A percentile compares a stretch with the other conserved stretches of the same genome.
Conservation (phyloP, 352 stramenopile genomes). For the Phytophthora hibernalis region DNA sequence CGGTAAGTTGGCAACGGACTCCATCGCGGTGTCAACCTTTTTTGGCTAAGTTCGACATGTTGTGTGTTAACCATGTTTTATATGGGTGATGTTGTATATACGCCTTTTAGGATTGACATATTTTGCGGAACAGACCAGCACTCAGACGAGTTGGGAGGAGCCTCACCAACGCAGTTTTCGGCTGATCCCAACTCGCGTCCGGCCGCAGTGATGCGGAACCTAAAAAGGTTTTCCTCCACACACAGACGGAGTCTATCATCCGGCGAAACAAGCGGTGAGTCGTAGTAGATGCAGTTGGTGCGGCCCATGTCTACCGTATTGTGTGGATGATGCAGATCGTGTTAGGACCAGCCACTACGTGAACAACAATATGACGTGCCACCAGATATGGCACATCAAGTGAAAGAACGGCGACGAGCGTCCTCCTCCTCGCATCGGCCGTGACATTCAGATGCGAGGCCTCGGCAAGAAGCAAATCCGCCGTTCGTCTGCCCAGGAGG, state of each 20-base stretch:
- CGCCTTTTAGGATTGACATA: slow-evolving; percentile 11
- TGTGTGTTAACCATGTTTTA: slow-evolving; percentile 14
- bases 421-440: not conserved
- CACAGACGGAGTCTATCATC: slow-evolving; percentile 2
- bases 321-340: not conserved
- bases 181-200: too few species aligned
- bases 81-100: slow-evolving; percentile 12
- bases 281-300: not conserved
- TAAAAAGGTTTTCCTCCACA: not conserved
- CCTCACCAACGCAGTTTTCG: too few species aligned
- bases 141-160: too few species aligned
- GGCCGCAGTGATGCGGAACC: slow-evolving; percentile 6
- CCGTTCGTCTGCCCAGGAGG: not conserved
- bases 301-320: not conserved
- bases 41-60: slow-evolving; percentile 19
- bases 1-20: slow-evolving; percentile 4
- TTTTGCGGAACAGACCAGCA: slow-evolving; percentile 15
- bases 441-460: slow-evolving; percentile 5
- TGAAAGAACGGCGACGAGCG: slow-evolving; percentile 5
- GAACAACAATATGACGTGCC: slow-evolving; percentile 10
- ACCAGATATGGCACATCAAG: slow-evolving; percentile 14
- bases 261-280: slow-evolving; percentile 8
- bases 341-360: not conserved
- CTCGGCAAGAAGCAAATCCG: slow-evolving; percentile 4
- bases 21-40: not conserved